Evolutionary conservation across 305 asterid genomes (phyloP).

Genomic region (Fraxinus angustifolia): DNA sequence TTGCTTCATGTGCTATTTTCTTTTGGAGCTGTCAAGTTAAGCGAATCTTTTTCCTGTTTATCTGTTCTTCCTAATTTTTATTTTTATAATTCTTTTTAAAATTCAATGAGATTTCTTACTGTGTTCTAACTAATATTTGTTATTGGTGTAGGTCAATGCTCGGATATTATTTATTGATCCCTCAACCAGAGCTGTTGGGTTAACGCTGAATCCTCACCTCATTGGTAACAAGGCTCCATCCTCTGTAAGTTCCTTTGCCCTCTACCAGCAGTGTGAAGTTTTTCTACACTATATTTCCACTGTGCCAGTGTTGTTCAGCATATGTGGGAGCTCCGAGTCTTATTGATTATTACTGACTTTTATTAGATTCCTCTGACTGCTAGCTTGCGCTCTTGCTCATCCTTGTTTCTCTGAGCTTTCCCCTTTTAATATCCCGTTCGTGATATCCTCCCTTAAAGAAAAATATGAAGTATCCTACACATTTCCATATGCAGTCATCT

Average conservation of each 20-base stretch:
- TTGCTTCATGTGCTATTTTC: neutral
- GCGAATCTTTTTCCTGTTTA: neutral
- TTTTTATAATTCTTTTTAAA: neutral
- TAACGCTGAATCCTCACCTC: conserved; percentile 77
- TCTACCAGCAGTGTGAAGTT: neutral
- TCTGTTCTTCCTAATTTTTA: neutral
- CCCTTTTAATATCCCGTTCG: neutral
- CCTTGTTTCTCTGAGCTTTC: neutral
- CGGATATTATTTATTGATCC: conserved; percentile 94
- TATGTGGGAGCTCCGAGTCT: conserved; percentile 10
- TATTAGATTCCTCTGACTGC: conserved; percentile 12
- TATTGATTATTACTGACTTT: neutral
- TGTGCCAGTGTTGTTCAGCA: neutral
- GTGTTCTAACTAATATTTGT: conserved; percentile 18
- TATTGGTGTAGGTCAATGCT: conserved; percentile 67
- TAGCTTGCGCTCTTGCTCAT: conserved; percentile 1
- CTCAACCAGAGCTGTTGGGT: conserved; percentile 87
- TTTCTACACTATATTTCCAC: neutral
- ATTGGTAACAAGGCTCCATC: conserved; percentile 75
- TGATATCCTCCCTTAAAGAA: neutral
- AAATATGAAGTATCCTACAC: neutral
- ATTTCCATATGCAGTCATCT: neutral
- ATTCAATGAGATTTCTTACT: conserved; percentile 7
- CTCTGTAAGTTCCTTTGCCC: conserved; percentile 56
- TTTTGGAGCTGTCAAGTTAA: neutral